A percentile compares a stretch with the other conserved stretches of the same genome.
Conservation (phyloP, 2,329 filamentous ascomycete species). For the Zalaria sp. region DNA sequence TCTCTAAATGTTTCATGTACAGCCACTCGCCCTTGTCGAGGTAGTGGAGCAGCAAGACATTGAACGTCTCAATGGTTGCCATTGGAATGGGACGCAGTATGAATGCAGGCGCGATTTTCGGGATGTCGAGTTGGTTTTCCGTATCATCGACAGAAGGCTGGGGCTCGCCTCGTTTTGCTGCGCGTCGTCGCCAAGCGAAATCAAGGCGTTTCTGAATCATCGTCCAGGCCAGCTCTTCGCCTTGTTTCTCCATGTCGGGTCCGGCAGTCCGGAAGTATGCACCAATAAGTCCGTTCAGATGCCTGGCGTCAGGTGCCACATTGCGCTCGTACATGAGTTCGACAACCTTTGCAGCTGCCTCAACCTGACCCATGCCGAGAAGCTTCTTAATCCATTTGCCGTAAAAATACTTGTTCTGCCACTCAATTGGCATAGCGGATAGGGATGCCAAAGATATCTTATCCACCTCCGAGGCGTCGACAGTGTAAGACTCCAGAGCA, state of each 20-base stretch:
- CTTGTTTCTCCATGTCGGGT: slow-evolving; percentile 41
- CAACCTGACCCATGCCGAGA: slow-evolving; percentile 45
- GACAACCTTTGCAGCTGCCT: slow-evolving; percentile 58
- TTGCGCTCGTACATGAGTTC: slow-evolving; percentile 60
- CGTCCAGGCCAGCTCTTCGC: slow-evolving; percentile 56
- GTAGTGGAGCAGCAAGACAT: slow-evolving; percentile 59
- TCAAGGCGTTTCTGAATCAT: slow-evolving; percentile 60
- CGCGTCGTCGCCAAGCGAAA: slow-evolving; percentile 37
- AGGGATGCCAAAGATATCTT: slow-evolving; percentile 35
- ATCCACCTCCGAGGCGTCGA: slow-evolving; percentile 26
- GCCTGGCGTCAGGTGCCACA: slow-evolving; percentile 54
- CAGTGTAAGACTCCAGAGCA: slow-evolving; percentile 5
- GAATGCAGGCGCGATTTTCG: slow-evolving; percentile 5
- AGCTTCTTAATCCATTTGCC: slow-evolving; percentile 80
- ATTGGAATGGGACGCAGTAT: slow-evolving; percentile 28
- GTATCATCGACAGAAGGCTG: not conserved
- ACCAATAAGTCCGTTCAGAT: slow-evolving; percentile 70
- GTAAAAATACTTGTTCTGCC: slow-evolving; percentile 66
- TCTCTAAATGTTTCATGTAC: slow-evolving; percentile 46
- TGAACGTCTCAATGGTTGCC: slow-evolving; percentile 67
- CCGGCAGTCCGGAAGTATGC: slow-evolving; percentile 50
- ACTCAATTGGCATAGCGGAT: slow-evolving; percentile 35
- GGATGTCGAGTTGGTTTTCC: slow-evolving; percentile 12
- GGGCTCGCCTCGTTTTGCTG: not conserved
- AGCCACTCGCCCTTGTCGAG: slow-evolving; percentile 44